A percentile compares a stretch with the other conserved stretches of the same genome.
phyloP scores from a whole-genome alignment of 345 rosid species.

The rapeseed (Brassica napus) region Da-Ae NC_063441.1:13397001-13397500 shows the following conservation, averaged over 20 bases:
- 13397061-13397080: slow-evolving; percentile 56
- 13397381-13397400: neutral
- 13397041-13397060: neutral
- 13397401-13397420: neutral
- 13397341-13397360: neutral
- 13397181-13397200: slow-evolving; percentile 95
- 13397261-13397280: slow-evolving; percentile 95
- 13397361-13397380: neutral
- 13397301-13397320: slow-evolving; percentile 93
- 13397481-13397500: slow-evolving; percentile 91
- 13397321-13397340: slow-evolving; percentile 11
- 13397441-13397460: slow-evolving; percentile 61
- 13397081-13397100: slow-evolving; percentile 99
- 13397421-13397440: neutral
- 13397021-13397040: neutral
- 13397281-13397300: slow-evolving; percentile 93
- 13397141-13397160: slow-evolving; percentile 95
- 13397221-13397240: slow-evolving; percentile 86
- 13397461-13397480: slow-evolving; percentile 78
- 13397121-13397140: slow-evolving; percentile 90
- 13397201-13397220: slow-evolving; percentile 88
- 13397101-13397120: slow-evolving; percentile 77
- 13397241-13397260: slow-evolving; percentile 96
- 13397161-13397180: slow-evolving; percentile 76
- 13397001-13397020: slow-evolving; percentile 14